Evolutionary conservation across 108 stramenopile species (phyloP), one percentile per base, ranked within the genome.

Genomic region (Nitzschia sp.): DNA sequence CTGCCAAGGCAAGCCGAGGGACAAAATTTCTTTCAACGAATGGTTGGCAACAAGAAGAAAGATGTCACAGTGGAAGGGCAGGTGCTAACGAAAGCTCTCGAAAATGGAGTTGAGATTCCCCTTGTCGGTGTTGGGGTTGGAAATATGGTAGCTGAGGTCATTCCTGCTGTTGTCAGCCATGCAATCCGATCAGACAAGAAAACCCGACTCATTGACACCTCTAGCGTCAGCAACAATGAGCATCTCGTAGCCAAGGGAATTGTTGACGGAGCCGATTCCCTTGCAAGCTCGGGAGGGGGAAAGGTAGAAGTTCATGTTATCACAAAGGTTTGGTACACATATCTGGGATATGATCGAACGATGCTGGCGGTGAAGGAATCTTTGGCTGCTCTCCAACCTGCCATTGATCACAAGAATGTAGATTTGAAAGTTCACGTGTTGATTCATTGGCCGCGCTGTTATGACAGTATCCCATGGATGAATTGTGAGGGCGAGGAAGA

Each of bases 251-350:
- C 85, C 0, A 43, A 82, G 46, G 90, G 86, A 2, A 82, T 94
- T 25, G 71, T 71, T 8, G 70, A 78, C 26, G 73, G 73, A 46
- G 54, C 57, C 50, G 74, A 66, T 10, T 53, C 53, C 38, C 26
- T 71, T 26, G 43, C 38, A 12, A 43, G 43, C 9, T 20, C 61
- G 10, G 56, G 67, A 68, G 55, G 11, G 19, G 21, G 53, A 22
- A 51, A 69, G 43, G 29, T 61, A 11, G 77, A 73, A 52, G 63
- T 94, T 14, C 93, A 94, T 57, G 80, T 94, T 5, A 80, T 91
- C 12, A 91, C 93, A n/a, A 94, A 94, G 64, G 87, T 94, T 0
- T 95, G 94, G 94, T 95, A 92, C 58, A 92, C 94, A n/a, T 80
- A 95, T 70, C 53, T 95, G 10, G 91, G 91, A 14, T 92, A 95